Evolutionary conservation across 129 eudicot genomes (phyloP).

Genomic region (Heracleum sosnowskyi): DNA sequence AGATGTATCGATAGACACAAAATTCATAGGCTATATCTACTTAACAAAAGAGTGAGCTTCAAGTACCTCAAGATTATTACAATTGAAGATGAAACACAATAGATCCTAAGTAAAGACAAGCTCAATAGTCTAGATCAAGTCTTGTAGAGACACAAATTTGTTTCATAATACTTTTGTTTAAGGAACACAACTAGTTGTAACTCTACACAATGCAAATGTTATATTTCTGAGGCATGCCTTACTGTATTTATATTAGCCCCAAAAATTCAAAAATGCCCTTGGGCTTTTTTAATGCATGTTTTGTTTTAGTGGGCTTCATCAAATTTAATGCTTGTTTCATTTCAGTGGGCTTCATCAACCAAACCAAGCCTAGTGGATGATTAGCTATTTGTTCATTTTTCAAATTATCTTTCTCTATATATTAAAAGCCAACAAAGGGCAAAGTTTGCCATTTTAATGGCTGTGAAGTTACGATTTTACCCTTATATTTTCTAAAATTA

Average conservation of each 20-base stretch:
- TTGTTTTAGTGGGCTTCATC: background rate
- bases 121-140: background rate
- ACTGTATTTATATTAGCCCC: background rate
- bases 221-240: background rate
- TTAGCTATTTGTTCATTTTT: too few relatives aligned
- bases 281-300: background rate
- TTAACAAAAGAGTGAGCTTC: background rate
- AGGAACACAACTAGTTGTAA: constrained; percentile 1
- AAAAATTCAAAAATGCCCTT: background rate
- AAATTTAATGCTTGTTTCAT: background rate
- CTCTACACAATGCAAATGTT: background rate
- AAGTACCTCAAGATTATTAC: background rate
- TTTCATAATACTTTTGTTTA: background rate
- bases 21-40: background rate
- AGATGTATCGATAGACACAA: background rate
- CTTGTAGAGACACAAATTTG: background rate
- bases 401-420: too few relatives aligned
- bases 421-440: too few relatives aligned
- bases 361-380: too few relatives aligned
- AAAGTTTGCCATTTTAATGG: too few relatives aligned
- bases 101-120: background rate
- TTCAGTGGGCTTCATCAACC: background rate
- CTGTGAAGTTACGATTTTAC: too few relatives aligned
- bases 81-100: background rate
- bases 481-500: too few relatives aligned